Evolutionary conservation across 352 stramenopile genomes (phyloP), one percentile per base, ranked within the genome.

Genomic region (Albugo candida): DNA sequence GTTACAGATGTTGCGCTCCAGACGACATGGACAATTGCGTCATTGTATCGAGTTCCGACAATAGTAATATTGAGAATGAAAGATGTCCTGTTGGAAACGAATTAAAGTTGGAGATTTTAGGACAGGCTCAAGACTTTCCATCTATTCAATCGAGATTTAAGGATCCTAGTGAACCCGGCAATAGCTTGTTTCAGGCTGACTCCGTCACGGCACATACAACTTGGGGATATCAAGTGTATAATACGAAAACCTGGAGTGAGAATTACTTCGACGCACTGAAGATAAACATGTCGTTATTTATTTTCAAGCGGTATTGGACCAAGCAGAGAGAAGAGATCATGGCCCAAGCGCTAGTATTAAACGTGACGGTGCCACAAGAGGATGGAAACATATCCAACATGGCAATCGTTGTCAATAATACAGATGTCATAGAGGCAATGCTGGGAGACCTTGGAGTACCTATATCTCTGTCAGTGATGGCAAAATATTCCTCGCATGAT

Each of bases 251-350:
- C 10, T 98, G 93, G 93, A 72, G 75, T 18, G 68, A 67, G n/a
- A 97, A 94, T 35, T 97, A 97, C 59, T 89, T 87, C 55, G 93
- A 97, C 45, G 85, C 84, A 1, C 60, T 89, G 1, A 83, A 70
- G 34, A 86, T 71, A 0, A 97, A 98, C 63, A 96, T 98, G 41
- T 95, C 85, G 6, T 53, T 62, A 20, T 81, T 73, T 36, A 58
- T 82, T 36, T 89, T 89, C 48, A 65, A 82, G 31, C 62, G 67
- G 4, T 89, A 77, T 52, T 70, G 71, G 12, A 67, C 67, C 1
- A 64, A 74, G 16, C 55, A 61, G 1, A 65, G 71, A 0, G 50
- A 57, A 2, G 55, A 78, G 37, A 79, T 83, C 21, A 56, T 75
- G 34, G 41, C 47, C 1, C 47, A 79, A 40, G 46, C 47, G 1